Conservation (phyloP, 108 stramenopile species). For the Cyclostephanos tholiformis region DNA sequence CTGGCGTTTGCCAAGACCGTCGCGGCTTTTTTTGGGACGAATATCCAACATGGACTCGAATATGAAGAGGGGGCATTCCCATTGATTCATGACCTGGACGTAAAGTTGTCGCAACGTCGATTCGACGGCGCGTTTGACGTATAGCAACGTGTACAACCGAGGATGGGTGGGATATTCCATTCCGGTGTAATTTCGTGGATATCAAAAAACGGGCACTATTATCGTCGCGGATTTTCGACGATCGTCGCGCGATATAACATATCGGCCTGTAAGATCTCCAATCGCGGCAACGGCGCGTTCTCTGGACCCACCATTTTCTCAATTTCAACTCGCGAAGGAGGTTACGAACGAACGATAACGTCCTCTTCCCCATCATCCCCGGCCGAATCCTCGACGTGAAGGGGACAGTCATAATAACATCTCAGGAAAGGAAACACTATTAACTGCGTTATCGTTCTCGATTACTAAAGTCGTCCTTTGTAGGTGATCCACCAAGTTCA, state of each 20-base stretch:
- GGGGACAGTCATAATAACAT: background rate
- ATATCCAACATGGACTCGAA: constrained; percentile 81
- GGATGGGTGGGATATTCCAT: constrained; percentile 72
- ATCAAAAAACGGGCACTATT: constrained; percentile 66
- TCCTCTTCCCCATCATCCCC: no score
- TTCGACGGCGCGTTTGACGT: constrained; percentile 69
- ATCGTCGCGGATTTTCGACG: constrained; percentile 3
- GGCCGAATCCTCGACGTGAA: no score
- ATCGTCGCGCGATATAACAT: no score
- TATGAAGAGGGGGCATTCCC: constrained; percentile 64
- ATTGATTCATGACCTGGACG: constrained; percentile 78
- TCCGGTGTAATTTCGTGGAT: constrained; percentile 80
- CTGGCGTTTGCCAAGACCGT: constrained; percentile 69
- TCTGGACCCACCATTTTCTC: constrained; percentile 70
- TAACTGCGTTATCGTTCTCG: background rate
- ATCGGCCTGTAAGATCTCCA: constrained; percentile 81
- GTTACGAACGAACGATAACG: constrained; percentile 30
- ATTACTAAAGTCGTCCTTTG: background rate
- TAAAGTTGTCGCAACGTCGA: constrained; percentile 57
- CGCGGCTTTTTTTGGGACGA: constrained; percentile 92
- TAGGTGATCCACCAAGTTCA: constrained; percentile 1
- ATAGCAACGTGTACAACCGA: constrained; percentile 57
- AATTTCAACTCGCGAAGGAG: constrained; percentile 65
- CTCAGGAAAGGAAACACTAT: background rate
- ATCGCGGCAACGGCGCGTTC: constrained; percentile 61